Evolutionary conservation across 306 rosid genomes (phyloP), one percentile per base, ranked within the genome.

Genomic region (Cicer cuneatum): DNA sequence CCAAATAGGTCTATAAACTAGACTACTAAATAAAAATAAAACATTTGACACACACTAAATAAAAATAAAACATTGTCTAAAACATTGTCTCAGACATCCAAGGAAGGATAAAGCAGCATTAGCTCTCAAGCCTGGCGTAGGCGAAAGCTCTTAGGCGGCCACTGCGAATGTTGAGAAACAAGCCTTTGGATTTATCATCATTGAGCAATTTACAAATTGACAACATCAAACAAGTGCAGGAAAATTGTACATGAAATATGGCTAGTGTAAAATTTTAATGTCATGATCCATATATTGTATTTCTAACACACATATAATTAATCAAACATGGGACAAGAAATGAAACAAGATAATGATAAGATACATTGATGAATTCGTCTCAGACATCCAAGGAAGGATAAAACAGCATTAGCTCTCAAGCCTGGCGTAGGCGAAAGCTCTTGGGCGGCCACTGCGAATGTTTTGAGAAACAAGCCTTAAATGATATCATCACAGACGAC

Each of bases 111-210:
- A 9, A 73, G 18, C 80, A 78, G 78, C 83, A 83, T 1, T 2
- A 79, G 54, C 81, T 83, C 86, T 83, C 83, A 63, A 83, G 83
- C 86, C 81, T 3, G 69, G 86, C 81, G 54, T 75, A 69, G 81
- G 80, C 74, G 71, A 82, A 73, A 78, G 86, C 66, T 69, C 85
- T 78, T 43, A 39, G 83, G 45, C 86, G 78, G 86, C 83, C 83
- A 82, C 86, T 79, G 86, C 81, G 78, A 82, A 82, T 82, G 85
- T 82, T 21, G 85, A 78, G 83, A 83, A 83, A 82, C 83, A 81
- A 81, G 80, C 80, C 73, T 75, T 71, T 18, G 40, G 37, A 41
- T 45, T 29, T 76, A 1, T 81, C 85, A 72, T 82, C 85, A 72
- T 18, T 1, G 81, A 37, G 19, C 33, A 52, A 0, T 3, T 21